Evolutionary conservation across 345 rosid species (phyloP), one percentile per base, ranked within the genome.

Genomic region (Linum tenue): DNA sequence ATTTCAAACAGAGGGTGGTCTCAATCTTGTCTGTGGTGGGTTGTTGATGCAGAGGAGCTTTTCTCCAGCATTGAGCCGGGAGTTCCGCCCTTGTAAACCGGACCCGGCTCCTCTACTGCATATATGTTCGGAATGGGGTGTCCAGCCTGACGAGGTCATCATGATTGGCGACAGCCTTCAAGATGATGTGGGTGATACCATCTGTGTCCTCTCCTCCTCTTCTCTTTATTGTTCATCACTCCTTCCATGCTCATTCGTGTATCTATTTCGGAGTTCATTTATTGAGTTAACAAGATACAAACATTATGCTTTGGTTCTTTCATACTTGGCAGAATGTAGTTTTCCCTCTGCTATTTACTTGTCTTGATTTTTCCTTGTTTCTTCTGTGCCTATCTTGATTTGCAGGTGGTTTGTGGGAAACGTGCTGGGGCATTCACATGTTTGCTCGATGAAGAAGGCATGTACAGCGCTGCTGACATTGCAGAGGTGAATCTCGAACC

Each of bases 91-190:
- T 63, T 90, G 64, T 74, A 92, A 90, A 71, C 97, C 96, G 43
- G 85, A 90, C 72, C 98, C 98, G 39, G 96, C 86, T 77, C 98
- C 98, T 35, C 63, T 92, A 58, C 83, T 90, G 55, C 91, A 88
- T 76, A 92, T 92, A 16, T 92, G 98, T 75, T 85, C 96, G 37
- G 39, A 76, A 22, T 90, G 98, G 98, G 84, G 73, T 48, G 77
- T 92, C 69, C 81, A 84, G 73, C 94, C 96, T 50, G 76, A 72
- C 43, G 90, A 92, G 82, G 91, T 92, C 70, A 80, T 92, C 79
- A 92, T 92, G 98, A 80, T 92, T 59, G 98, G 98, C 9, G 98
- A 92, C 75, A 92, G 97, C 81, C 91, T 92, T 55, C 90, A 85
- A 78, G 98, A 92, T 82, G 98, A 92, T 77, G 98, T 86, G 65